phyloP scores from a whole-genome alignment of 768 basidiomycete species.

The Kwoniella bestiolae region DNA sequence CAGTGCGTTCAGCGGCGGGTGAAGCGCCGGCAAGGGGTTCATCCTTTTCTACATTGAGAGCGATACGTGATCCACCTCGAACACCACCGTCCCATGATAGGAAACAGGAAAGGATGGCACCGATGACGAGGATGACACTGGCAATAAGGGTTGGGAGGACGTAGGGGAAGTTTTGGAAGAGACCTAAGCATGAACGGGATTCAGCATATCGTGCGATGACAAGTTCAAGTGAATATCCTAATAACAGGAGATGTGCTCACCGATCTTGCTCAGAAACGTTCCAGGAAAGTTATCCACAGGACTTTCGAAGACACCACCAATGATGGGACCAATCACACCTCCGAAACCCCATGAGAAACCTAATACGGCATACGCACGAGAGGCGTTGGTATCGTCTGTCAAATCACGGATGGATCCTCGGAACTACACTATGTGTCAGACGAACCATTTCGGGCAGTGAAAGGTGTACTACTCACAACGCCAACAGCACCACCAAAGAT shows the following conservation, averaged over 20 bases:
- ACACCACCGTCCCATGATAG: constrained; percentile 90
- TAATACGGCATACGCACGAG: constrained; percentile 89
- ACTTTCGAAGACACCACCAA: constrained; percentile 58
- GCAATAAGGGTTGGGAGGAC: constrained; percentile 83
- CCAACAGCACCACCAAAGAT: constrained; percentile 93
- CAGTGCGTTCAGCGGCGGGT: constrained; percentile 9
- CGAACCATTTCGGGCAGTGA: not conserved
- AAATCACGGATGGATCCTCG: constrained; percentile 83
- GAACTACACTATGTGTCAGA: no score
- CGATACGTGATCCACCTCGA: constrained; percentile 77
- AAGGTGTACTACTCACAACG: constrained; percentile 64
- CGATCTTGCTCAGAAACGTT: constrained; percentile 66
- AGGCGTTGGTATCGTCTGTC: constrained; percentile 90
- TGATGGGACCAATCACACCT: constrained; percentile 66
- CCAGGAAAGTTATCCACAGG: constrained; percentile 86
- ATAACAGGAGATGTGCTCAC: constrained; percentile 20
- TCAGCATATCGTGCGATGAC: not conserved
- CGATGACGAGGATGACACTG: constrained; percentile 73
- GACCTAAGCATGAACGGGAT: constrained; percentile 37
- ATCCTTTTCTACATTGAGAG: constrained; percentile 76
- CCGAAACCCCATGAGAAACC: constrained; percentile 98
- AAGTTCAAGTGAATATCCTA: not conserved
- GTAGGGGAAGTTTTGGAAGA: constrained; percentile 85
- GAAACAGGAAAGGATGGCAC: constrained; percentile 85
- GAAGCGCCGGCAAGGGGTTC: constrained; percentile 38